Conservation (phyloP, 2,329 filamentous ascomycete genomes). For the Arthrobotrys sphaeroides region DNA sequence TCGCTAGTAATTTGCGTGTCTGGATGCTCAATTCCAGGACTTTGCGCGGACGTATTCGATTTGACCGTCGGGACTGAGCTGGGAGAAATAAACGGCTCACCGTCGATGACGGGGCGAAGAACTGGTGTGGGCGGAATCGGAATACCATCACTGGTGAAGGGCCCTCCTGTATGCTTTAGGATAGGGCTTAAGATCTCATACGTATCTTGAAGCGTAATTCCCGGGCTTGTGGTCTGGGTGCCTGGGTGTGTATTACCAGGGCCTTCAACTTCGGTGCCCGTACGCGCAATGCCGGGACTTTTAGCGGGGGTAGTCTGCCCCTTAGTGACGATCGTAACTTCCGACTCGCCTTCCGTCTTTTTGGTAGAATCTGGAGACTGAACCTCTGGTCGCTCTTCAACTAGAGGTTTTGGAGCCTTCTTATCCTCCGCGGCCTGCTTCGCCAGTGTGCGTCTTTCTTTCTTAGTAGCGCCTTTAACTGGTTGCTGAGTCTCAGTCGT, state of each 20-base stretch:
- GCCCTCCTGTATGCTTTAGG: too few species aligned
- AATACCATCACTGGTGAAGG: too few species aligned
- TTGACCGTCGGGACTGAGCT: too few species aligned
- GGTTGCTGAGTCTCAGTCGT: background rate
- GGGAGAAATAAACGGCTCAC: too few species aligned
- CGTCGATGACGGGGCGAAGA: background rate
- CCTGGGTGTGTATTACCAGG: background rate
- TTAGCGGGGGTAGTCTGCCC: background rate
- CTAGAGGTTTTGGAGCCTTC: slow-evolving; percentile 7
- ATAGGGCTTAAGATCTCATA: too few species aligned
- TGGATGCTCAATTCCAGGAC: slow-evolving; percentile 7
- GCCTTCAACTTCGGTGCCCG: background rate
- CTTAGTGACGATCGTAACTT: background rate
- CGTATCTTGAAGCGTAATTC: background rate
- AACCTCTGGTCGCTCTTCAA: slow-evolving; percentile 27
- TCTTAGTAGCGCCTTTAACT: slow-evolving; percentile 12
- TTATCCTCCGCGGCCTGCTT: background rate
- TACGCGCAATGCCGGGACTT: slow-evolving; percentile 3
- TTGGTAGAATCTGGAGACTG: background rate
- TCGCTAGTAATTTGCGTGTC: too few species aligned
- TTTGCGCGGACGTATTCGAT: too few species aligned
- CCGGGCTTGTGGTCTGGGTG: background rate
- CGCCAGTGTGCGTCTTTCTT: slow-evolving; percentile 20
- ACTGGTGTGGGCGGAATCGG: too few species aligned
- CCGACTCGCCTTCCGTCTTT: background rate